Conservation (phyloP, 2,329 filamentous ascomycete genomes). For the Fusarium caatingaense region DNA sequence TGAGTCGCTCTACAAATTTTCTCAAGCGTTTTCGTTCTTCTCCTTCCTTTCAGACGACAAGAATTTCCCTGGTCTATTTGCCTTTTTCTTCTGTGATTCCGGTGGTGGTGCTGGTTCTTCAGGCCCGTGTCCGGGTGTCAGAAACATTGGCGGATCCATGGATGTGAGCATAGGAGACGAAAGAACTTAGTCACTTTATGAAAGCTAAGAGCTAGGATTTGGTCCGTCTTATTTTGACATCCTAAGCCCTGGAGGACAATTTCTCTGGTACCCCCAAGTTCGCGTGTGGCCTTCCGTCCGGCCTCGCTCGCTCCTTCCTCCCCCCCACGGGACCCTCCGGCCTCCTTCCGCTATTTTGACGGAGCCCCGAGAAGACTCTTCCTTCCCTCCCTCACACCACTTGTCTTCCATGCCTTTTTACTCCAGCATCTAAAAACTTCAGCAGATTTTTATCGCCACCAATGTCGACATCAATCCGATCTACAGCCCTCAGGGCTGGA, state of each 20-base stretch:
- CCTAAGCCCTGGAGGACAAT: neutral
- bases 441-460: neutral
- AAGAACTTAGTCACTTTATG: neutral
- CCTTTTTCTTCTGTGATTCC: conserved; percentile 2
- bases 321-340: conserved; percentile 39
- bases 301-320: conserved; percentile 34
- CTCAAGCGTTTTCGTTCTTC: neutral
- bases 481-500: conserved; percentile 69
- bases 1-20: neutral
- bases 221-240: neutral
- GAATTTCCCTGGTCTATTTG: neutral
- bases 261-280: conserved; percentile 13
- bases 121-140: conserved; percentile 14
- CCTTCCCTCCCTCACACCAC: conserved; percentile 24
- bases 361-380: conserved; percentile 36
- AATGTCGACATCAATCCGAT: conserved; percentile 63
- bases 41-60: neutral
- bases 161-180: neutral
- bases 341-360: conserved; percentile 38
- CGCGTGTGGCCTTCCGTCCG: conserved; percentile 37
- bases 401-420: neutral
- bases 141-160: neutral
- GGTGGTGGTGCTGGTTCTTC: conserved; percentile 19
- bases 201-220: neutral
- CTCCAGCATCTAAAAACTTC: neutral